Evolutionary conservation across 768 basidiomycete species (phyloP).

Genomic region (Naganishia antarctica): DNA sequence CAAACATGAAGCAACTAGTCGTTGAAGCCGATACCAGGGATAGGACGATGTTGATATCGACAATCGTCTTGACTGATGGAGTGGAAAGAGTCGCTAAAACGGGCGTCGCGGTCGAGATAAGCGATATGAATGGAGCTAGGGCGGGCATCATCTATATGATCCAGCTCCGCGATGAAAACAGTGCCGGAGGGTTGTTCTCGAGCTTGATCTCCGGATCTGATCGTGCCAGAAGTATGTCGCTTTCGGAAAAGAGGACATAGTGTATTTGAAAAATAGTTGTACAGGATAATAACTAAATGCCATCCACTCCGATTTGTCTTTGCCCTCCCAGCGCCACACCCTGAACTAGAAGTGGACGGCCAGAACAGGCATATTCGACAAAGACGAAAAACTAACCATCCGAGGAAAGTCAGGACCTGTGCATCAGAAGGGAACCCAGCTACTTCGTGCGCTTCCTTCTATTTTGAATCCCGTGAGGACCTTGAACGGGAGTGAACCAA

Average conservation of each 20-base stretch:
- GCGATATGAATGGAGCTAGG: conserved; percentile 72
- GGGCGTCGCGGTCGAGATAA: conserved; percentile 91
- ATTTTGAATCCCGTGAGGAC: conserved; percentile 1
- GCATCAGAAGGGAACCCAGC: too few species aligned
- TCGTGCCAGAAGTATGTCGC: conserved; percentile 9
- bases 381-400: too few species aligned
- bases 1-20: conserved; percentile 90
- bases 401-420: too few species aligned
- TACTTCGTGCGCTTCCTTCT: conserved; percentile 10
- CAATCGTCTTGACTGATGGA: conserved; percentile 90
- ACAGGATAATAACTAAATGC: too few species aligned
- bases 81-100: conserved; percentile 99
- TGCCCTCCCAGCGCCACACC: too few species aligned
- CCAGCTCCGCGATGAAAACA: conserved; percentile 81
- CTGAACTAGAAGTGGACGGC: too few species aligned
- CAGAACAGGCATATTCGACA: too few species aligned
- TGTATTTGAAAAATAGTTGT: neutral
- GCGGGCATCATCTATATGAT: conserved; percentile 98
- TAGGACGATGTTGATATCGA: conserved; percentile 73
- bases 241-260: conserved; percentile 7
- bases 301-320: too few species aligned
- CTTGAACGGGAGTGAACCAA: conserved; percentile 15
- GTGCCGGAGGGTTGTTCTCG: conserved; percentile 78
- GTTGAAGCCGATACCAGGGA: conserved; percentile 77
- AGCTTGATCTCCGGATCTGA: conserved; percentile 67